Evolutionary conservation across 805 yeast genomes (phyloP), one percentile per base, ranked within the genome.

Genomic region (Candida dendrica): DNA sequence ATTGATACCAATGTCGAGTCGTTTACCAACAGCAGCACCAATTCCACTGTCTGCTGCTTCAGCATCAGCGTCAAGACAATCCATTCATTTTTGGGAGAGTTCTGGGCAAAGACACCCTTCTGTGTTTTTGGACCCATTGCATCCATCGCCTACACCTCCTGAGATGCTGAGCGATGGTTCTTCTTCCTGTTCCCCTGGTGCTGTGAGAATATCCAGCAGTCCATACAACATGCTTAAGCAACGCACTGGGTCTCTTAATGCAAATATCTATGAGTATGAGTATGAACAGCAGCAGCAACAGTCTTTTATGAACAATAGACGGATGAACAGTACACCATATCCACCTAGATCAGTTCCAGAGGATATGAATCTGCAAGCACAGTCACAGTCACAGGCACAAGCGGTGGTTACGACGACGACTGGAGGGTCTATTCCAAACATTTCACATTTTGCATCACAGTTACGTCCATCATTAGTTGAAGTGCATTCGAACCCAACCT

Each of bases 21-120:
- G 17, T n/a, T 30, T 30, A 5, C 33, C 33, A 30, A 5, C 33
- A 30, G 6, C 26, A 14, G 34, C 18, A 31, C 29, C 26, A n/a
- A 26, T 32, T 6, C 18, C 24, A 19, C 14, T 31, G 29, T 33
- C 34, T 2, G 20, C 39, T 20, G 20, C 39, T n/a, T 33, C 27
- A 11, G 18, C 39, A 19, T 37, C 39, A n/a, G 39, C 40, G 11
- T 44, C 43, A 32, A 44, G 50, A 36, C 52, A 51, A 6, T 46
- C 54, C 11, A 49, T 56, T 19, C 53, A 50, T 33, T 56, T 54
- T 37, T 56, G 60, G 60, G 53, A 50, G 36, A 41, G 40, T 17
- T 42, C 56, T 3, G 42, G 42, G 3, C 40, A 35, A 20, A 48
- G 61, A 48, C 59, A 55, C 22, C 55, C 56, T 1, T 54, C 59